These are phyloP conservation scores for Acacia acuminata DNA, from an alignment of 306 rosid genomes.

Conservation along the genomic window DNA sequence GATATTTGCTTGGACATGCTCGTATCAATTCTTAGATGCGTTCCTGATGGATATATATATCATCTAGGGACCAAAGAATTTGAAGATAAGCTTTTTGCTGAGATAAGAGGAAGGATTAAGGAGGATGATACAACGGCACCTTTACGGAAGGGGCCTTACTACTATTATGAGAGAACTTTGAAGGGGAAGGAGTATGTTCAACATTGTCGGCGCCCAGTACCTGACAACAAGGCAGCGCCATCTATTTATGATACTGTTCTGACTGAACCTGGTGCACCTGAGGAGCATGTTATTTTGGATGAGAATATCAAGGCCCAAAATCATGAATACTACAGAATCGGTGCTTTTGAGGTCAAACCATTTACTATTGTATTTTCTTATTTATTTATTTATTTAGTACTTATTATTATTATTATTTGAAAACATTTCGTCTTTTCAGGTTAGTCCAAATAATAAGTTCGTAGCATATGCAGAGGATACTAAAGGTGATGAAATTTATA, in stretches of 20 bases:
- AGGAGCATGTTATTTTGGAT: constrained; percentile 80
- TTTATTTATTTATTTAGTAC: not conserved
- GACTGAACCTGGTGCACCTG: constrained; percentile 65
- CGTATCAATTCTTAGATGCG: not conserved
- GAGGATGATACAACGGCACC: constrained; percentile 85
- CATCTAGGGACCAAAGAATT: constrained; percentile 61
- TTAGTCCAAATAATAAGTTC: constrained; percentile 77
- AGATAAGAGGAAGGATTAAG: constrained; percentile 80
- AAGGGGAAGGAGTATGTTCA: constrained; percentile 82
- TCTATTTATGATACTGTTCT: constrained; percentile 74
- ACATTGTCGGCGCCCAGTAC: constrained; percentile 63
- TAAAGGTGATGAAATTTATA: constrained; percentile 90
- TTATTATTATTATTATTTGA: constrained; percentile 22
- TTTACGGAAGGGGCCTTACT: constrained; percentile 63
- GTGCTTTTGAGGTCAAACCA: constrained; percentile 53
- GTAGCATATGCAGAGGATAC: constrained; percentile 95
- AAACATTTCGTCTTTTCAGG: constrained; percentile 45
- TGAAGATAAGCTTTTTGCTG: constrained; percentile 69
- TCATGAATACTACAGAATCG: constrained; percentile 60
- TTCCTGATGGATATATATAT: constrained; percentile 1
- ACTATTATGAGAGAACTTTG: constrained; percentile 67
- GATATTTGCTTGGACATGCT: constrained; percentile 1
- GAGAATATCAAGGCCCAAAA: constrained; percentile 76
- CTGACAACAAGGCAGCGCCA: constrained; percentile 43
- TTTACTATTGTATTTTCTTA: constrained; percentile 6